A percentile compares a stretch with the other conserved stretches of the same genome.
Evolutionary conservation across 257 asterid species (phyloP).

Genomic region (Rehmannia glutinosa): DNA sequence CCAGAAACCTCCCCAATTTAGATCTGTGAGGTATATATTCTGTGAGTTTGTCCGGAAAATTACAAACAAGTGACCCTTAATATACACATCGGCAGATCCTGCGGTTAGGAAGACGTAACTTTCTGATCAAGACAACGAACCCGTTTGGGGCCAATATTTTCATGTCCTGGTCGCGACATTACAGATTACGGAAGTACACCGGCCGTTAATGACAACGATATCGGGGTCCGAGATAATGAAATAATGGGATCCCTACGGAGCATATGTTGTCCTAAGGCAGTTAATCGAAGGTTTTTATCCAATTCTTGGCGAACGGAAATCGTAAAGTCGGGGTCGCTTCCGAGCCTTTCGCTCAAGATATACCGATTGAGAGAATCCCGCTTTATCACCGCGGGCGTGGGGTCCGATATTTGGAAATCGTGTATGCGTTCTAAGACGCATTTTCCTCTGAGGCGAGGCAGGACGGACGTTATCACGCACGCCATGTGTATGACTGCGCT

Average conservation of each 20-base stretch:
- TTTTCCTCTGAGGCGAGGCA: constrained; percentile 73
- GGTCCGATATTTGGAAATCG: constrained; percentile 39
- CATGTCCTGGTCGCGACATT: constrained; percentile 81
- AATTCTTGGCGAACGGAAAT: constrained; percentile 51
- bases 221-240: constrained; percentile 79
- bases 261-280: constrained; percentile 45
- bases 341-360: constrained; percentile 64
- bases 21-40: constrained; percentile 55
- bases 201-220: constrained; percentile 79
- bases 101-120: constrained; percentile 84
- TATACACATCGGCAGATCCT: constrained; percentile 55
- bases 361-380: constrained; percentile 48
- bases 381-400: constrained; percentile 75
- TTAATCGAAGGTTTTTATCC: constrained; percentile 62
- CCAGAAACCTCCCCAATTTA: constrained; percentile 80
- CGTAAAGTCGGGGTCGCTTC: constrained; percentile 56
- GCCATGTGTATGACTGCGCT: constrained; percentile 61
- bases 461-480: constrained; percentile 72
- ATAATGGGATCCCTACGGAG: constrained; percentile 75
- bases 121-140: constrained; percentile 68
- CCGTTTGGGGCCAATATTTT: constrained; percentile 87
- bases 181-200: constrained; percentile 77
- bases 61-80: constrained; percentile 87
- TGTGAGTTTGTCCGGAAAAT: constrained; percentile 38
- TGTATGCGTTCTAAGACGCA: constrained; percentile 87